phyloP scores from a whole-genome alignment of 169 alveolate species.

The Plasmodium sp. region DNA sequence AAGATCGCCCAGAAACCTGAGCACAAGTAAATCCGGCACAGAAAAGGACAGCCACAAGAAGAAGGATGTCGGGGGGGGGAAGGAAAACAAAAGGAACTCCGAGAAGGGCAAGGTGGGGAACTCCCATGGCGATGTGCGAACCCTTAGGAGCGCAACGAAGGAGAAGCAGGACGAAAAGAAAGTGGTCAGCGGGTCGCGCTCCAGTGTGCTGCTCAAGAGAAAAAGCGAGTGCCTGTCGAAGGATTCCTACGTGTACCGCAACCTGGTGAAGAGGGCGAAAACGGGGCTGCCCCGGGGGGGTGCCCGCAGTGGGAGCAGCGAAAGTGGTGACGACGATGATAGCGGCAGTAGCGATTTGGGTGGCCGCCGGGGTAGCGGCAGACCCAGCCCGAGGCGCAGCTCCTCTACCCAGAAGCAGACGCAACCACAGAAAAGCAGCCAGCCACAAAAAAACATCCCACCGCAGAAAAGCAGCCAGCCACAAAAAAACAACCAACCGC shows the following conservation, averaged over 20 bases:
- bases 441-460: too few species aligned
- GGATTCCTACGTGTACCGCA: neutral
- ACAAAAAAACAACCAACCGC: too few species aligned
- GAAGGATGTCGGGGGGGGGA: neutral
- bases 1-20: neutral
- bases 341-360: neutral
- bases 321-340: neutral
- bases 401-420: neutral
- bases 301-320: neutral
- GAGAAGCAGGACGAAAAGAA: neutral
- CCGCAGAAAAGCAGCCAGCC: too few species aligned
- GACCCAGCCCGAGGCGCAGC: neutral
- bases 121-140: neutral
- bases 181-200: neutral
- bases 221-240: neutral
- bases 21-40: neutral
- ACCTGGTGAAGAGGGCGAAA: neutral
- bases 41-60: neutral
- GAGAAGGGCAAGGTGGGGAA: neutral
- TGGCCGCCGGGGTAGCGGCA: neutral
- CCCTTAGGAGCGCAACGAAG: neutral
- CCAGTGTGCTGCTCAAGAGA: conserved; percentile 2
- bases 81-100: neutral
- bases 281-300: neutral
- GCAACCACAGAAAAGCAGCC: neutral